These are phyloP conservation scores for Leccinum solheimii DNA, from an alignment of 1,284 basidiomycete genomes.

Conservation along the genomic window DNA sequence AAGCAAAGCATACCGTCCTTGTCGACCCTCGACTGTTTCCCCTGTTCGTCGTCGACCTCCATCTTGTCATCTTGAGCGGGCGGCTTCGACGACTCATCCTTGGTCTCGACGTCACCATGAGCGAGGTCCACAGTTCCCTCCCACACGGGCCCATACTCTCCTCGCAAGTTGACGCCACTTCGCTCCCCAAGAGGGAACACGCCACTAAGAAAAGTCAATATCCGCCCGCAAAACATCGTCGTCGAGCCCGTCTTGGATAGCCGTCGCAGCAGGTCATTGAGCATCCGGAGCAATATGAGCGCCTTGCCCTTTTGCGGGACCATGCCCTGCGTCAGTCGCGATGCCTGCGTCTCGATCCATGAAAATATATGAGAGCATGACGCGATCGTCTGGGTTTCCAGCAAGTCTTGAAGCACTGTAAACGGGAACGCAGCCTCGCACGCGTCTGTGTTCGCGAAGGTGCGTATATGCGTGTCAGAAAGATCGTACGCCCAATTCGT, in stretches of 20 bases:
- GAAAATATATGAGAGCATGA: slow-evolving; percentile 83
- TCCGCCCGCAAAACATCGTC: slow-evolving; percentile 85
- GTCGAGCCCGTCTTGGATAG: slow-evolving; percentile 81
- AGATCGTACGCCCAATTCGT: slow-evolving; percentile 24
- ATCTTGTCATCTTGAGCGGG: slow-evolving; percentile 31
- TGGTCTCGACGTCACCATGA: slow-evolving; percentile 31
- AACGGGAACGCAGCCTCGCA: slow-evolving; percentile 60
- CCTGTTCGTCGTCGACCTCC: slow-evolving; percentile 44
- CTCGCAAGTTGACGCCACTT: slow-evolving; percentile 87
- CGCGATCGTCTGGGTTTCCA: slow-evolving; percentile 78
- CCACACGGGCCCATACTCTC: slow-evolving; percentile 83
- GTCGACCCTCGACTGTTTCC: slow-evolving; percentile 44
- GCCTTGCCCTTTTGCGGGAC: slow-evolving; percentile 86
- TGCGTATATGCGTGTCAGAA: slow-evolving; percentile 6
- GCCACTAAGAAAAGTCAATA: slow-evolving; percentile 80
- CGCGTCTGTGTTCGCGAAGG: slow-evolving; percentile 39
- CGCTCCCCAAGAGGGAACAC: slow-evolving; percentile 88
- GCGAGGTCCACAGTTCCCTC: slow-evolving; percentile 54
- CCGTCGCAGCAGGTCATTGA: slow-evolving; percentile 84
- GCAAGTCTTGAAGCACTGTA: slow-evolving; percentile 67
- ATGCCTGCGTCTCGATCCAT: slow-evolving; percentile 75
- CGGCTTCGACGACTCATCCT: slow-evolving; percentile 26
- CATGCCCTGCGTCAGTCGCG: slow-evolving; percentile 70
- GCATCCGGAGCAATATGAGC: slow-evolving; percentile 76
- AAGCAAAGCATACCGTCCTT: slow-evolving; percentile 57